Base-by-base conservation (phyloP, 306 rosid species). In the Senna siamea region DNA sequence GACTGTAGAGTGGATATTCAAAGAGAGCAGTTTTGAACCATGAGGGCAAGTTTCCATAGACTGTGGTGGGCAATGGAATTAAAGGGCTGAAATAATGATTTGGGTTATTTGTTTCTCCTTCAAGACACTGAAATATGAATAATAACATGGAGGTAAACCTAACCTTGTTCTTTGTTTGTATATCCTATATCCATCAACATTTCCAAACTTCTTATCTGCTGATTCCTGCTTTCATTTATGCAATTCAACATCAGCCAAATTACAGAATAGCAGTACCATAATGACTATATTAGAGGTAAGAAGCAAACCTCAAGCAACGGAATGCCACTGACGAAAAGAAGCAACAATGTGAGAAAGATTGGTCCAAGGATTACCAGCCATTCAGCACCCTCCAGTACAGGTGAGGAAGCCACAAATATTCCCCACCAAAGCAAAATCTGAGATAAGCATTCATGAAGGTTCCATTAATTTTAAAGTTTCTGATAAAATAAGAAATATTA, bases 381-480 rank as follows among this genome's bases (percentile, higher is more conserved):
- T 83, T 95, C 98, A 70, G 88, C 93, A 60, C 85, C 96, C 57
- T 81, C 48, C 46, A 95, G 78, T 73, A 85, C 80, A 40, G 98
- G 96, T 12, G 89, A 74, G 77, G 99, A 84, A 71, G 92, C 96
- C 78, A 94, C 86, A 78, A 92, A 94, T 41, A 94, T 76, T 73
- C 99, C 99, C 99, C 99, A 94, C 99, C 99, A 94, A 46, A 94
- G 95, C 54, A 89, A 79, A 72, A 94, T 87, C 99, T 94, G 84
- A 53, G 66, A 37, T 28, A 72, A 76, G 78, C 76, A 79, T 48
- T 76, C 34, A 70, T n/a, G 59, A 66, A 73, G 3, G 58, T 62
- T 70, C 56, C 70, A 68, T 78, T 67, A 53, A 38, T 10, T 48
- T 66, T 77, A 38, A 23, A 72, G 48, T 51, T 58, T 17, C 43